phyloP scores from a whole-genome alignment of 2,329 filamentous ascomycete species.

The Sphaerulina vaccinii region DNA sequence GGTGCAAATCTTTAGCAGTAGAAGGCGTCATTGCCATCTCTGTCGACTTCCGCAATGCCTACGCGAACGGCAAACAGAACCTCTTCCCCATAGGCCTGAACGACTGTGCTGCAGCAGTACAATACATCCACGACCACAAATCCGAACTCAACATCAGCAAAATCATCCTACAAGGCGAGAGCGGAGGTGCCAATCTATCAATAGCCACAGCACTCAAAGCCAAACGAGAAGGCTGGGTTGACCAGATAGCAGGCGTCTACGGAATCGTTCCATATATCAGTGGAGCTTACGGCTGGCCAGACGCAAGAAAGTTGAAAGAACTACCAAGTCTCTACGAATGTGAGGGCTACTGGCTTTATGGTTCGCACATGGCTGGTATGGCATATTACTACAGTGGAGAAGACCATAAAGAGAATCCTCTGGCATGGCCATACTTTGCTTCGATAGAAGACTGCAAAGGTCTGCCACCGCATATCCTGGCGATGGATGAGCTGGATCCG shows the following conservation, averaged over 20 bases:
- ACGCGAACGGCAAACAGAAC: constrained; percentile 24
- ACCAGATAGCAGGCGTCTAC: constrained; percentile 31
- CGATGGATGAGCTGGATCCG: constrained; percentile 36
- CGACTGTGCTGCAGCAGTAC: constrained; percentile 32
- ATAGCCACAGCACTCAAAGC: constrained; percentile 33
- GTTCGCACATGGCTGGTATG: constrained; percentile 20
- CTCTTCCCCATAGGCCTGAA: constrained; percentile 35
- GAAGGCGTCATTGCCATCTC: constrained; percentile 29
- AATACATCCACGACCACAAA: constrained; percentile 27
- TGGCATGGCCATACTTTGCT: constrained; percentile 37
- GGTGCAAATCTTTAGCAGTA: constrained; percentile 30
- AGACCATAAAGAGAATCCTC: constrained; percentile 26
- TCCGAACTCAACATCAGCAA: constrained; percentile 28
- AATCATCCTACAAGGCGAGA: constrained; percentile 35
- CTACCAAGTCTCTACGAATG: constrained; percentile 32
- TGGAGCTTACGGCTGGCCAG: constrained; percentile 18
- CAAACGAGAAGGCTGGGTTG: constrained; percentile 32
- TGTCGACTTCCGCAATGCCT: constrained; percentile 38
- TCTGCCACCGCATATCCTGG: constrained; percentile 32
- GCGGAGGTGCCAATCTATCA: constrained; percentile 34
- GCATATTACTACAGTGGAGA: constrained; percentile 29
- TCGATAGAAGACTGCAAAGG: constrained; percentile 32
- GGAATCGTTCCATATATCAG: constrained; percentile 32
- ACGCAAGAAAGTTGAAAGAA: constrained; percentile 26
- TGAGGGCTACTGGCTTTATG: constrained; percentile 31